Evolutionary conservation across 306 rosid genomes (phyloP).

Genomic region (Acacia confusa): DNA sequence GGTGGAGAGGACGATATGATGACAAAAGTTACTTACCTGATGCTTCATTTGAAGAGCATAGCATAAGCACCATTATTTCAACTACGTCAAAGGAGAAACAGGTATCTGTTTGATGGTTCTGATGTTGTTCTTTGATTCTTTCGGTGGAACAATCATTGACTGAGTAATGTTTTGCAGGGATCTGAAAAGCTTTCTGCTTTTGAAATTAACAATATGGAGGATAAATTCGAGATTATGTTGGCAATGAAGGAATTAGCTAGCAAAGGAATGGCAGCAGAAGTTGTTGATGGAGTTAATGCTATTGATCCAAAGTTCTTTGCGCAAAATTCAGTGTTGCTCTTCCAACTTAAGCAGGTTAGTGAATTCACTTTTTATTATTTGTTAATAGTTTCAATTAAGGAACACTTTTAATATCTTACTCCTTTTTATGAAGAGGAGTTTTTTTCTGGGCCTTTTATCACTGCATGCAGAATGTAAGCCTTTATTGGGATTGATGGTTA

Average conservation of each 20-base stretch:
- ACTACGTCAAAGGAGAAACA: slow-evolving; percentile 58
- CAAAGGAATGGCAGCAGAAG: slow-evolving; percentile 93
- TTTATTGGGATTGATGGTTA: slow-evolving; percentile 32
- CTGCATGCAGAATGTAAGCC: slow-evolving; percentile 15
- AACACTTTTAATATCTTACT: not conserved
- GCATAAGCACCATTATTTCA: slow-evolving; percentile 44
- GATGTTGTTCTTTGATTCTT: slow-evolving; percentile 23
- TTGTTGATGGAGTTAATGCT: slow-evolving; percentile 73
- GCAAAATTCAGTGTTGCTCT: slow-evolving; percentile 75
- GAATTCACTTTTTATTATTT: slow-evolving; percentile 22
- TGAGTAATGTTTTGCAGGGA: slow-evolving; percentile 53
- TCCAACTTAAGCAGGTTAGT: slow-evolving; percentile 88
- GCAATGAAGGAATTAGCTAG: slow-evolving; percentile 89
- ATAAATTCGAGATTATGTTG: slow-evolving; percentile 77
- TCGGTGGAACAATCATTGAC: slow-evolving; percentile 32
- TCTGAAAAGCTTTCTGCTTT: slow-evolving; percentile 49
- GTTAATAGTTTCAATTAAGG: slow-evolving; percentile 7
- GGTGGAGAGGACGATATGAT: slow-evolving; percentile 94
- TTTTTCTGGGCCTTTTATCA: not conserved
- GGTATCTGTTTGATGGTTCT: slow-evolving; percentile 48
- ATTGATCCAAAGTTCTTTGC: slow-evolving; percentile 75
- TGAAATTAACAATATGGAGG: slow-evolving; percentile 53
- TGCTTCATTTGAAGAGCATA: slow-evolving; percentile 51
- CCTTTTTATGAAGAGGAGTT: not conserved
- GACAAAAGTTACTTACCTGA: slow-evolving; percentile 47